Evolutionary conservation across 495 filamentous ascomycete genomes (phyloP), one percentile per base, ranked within the genome.

Genomic region (Pseudomonodictys pantanalensis): DNA sequence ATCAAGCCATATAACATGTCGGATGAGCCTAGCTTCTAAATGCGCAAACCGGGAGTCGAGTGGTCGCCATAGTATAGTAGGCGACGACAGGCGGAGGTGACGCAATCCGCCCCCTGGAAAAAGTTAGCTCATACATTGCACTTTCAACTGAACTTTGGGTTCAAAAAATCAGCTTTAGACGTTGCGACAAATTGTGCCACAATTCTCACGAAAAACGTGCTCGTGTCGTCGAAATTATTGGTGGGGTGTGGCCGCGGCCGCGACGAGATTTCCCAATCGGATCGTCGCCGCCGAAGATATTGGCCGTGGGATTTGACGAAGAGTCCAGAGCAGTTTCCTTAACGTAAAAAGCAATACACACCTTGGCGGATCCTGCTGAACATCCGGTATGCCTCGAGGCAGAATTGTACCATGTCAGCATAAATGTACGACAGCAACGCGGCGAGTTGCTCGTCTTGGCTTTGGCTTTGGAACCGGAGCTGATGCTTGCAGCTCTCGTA

Each of bases 351-450:
- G 2, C 17, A 29, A 53, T 54, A 17, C 49, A 64, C 60, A n/a
- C 54, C 58, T 35, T 23, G 23, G 32, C 32, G 15, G 26, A 45
- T 22, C 48, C 26, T 25, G 8, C 43, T 48, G 38, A 64, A 64
- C 47, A 64, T 58, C 38, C 32, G 50, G 49, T 57, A 58, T 39
- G 58, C 11, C 32, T 64, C 55, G 9, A 58, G 54, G 47, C 55
- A 47, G 29, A 64, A 64, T 58, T 64, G 60, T 15, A 64, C 29
- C 15, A 64, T 46, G 48, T 64, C 60, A 7, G 54, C 60, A 43
- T 64, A 64, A 4, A 58, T 50, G 26, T 46, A 58, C 20, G 60
- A 64, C 52, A 64, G 58, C n/a, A 64, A 25, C 8, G 47, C n/a
- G 15, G 29, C 41, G 24, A 52, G 18, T 15, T 38, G 38, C 20